Conservation (phyloP, 257 asterid genomes). For the Przewalskia tangutica region DNA sequence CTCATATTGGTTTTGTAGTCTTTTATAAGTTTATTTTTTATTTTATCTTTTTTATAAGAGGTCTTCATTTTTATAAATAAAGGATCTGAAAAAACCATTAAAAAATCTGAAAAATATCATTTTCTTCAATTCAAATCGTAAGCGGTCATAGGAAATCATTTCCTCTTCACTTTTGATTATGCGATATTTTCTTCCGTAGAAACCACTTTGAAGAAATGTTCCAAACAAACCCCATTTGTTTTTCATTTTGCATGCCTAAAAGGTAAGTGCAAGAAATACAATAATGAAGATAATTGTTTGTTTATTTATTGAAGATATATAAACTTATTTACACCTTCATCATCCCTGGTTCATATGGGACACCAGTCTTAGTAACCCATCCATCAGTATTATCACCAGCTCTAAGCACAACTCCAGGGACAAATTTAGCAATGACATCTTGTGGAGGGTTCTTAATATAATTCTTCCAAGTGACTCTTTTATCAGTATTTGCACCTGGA, state of each 20-base stretch:
- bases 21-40: too few species aligned
- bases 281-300: neutral
- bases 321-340: neutral
- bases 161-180: too few species aligned
- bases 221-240: too few species aligned
- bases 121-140: too few species aligned
- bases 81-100: too few species aligned
- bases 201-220: too few species aligned
- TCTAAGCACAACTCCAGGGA: slow-evolving; percentile 4
- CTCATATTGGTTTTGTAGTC: too few species aligned
- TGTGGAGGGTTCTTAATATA: neutral
- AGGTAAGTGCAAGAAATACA: neutral
- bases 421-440: slow-evolving; percentile 11
- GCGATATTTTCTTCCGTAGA: too few species aligned
- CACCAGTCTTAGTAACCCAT: slow-evolving; percentile 10
- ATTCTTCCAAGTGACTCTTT: slow-evolving; percentile 14
- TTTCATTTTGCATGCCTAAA: neutral
- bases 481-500: slow-evolving; percentile 10
- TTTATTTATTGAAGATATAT: neutral
- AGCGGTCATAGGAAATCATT: too few species aligned
- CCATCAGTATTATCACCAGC: neutral
- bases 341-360: slow-evolving; percentile 14
- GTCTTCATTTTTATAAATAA: too few species aligned
- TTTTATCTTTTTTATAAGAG: too few species aligned
- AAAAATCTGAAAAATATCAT: too few species aligned